phyloP scores from a whole-genome alignment of 495 filamentous ascomycete genomes.

The Hamigera avellanea region DNA sequence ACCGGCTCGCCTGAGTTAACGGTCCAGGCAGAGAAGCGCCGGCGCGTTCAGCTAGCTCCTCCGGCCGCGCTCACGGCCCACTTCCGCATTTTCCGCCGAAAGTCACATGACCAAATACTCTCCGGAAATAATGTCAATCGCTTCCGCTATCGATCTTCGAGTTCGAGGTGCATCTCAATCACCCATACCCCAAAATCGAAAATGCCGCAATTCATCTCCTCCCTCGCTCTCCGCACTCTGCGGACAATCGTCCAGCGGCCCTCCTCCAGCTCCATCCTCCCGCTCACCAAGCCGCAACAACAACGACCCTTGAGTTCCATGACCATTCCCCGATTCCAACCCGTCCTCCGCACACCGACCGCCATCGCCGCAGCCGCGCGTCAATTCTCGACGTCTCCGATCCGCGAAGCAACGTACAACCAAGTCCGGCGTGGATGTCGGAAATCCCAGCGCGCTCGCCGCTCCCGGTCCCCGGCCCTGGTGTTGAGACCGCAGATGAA shows the following conservation, averaged over 20 bases:
- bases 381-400: constrained; percentile 33
- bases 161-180: background rate
- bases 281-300: constrained; percentile 8
- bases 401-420: constrained; percentile 36
- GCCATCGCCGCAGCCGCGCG: constrained; percentile 15
- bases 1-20: constrained; percentile 2
- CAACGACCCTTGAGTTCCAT: constrained; percentile 6
- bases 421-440: constrained; percentile 62
- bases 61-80: constrained; percentile 15
- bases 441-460: constrained; percentile 60
- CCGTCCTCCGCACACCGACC: constrained; percentile 22
- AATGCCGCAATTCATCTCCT: constrained; percentile 29
- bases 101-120: too few relatives aligned
- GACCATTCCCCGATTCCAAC: constrained; percentile 21
- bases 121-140: too few relatives aligned
- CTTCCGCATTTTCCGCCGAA: too few relatives aligned
- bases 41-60: constrained; percentile 26
- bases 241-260: constrained; percentile 27
- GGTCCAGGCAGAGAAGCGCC: constrained; percentile 18
- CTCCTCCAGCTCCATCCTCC: constrained; percentile 7
- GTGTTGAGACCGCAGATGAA: constrained; percentile 70
- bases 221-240: constrained; percentile 26
- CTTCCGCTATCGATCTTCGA: too few relatives aligned
- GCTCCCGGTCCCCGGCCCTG: constrained; percentile 76
- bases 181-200: constrained; percentile 12